Evolutionary conservation across 2,329 filamentous ascomycete genomes (phyloP).

Genomic region (Colletotrichum orchidophilum): DNA sequence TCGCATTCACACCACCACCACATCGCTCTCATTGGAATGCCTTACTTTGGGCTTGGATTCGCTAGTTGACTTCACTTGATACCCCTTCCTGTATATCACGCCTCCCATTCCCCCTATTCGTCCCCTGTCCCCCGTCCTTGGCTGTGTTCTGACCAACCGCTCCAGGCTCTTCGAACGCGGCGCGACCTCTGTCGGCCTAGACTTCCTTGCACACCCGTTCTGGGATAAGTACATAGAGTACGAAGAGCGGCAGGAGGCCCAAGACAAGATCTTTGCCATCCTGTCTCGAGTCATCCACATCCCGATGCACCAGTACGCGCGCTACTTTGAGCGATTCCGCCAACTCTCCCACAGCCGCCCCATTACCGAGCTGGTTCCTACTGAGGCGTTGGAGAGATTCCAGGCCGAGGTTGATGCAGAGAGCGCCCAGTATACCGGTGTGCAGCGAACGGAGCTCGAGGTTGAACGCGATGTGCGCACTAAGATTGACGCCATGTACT

Average conservation of each 20-base stretch:
- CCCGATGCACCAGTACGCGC: slow-evolving; percentile 93
- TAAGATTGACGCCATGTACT: slow-evolving; percentile 82
- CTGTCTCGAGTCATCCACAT: slow-evolving; percentile 85
- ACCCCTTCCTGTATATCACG: slow-evolving; percentile 68
- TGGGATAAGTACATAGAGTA: slow-evolving; percentile 99
- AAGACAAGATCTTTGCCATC: slow-evolving; percentile 86
- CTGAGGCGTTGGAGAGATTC: slow-evolving; percentile 74
- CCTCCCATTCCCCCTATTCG: slow-evolving; percentile 47
- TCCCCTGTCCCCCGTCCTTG: slow-evolving; percentile 34
- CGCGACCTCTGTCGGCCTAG: slow-evolving; percentile 83
- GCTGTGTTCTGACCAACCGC: slow-evolving; percentile 41
- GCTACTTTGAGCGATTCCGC: slow-evolving; percentile 93
- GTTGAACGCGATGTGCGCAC: slow-evolving; percentile 83
- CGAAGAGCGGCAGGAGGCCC: slow-evolving; percentile 87
- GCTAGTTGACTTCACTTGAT: slow-evolving; percentile 62
- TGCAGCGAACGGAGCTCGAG: slow-evolving; percentile 75
- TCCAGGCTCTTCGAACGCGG: slow-evolving; percentile 91
- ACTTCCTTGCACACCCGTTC: slow-evolving; percentile 94
- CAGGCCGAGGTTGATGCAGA: slow-evolving; percentile 78
- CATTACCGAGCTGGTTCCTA: slow-evolving; percentile 75
- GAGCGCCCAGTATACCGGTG: slow-evolving; percentile 58
- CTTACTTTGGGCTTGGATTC: slow-evolving; percentile 59
- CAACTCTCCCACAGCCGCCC: slow-evolving; percentile 78
- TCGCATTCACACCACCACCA: slow-evolving; percentile 46
- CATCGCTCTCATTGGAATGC: slow-evolving; percentile 44